phyloP scores from a whole-genome alignment of 805 yeast species.

The Lachancea quebecensis region DNA sequence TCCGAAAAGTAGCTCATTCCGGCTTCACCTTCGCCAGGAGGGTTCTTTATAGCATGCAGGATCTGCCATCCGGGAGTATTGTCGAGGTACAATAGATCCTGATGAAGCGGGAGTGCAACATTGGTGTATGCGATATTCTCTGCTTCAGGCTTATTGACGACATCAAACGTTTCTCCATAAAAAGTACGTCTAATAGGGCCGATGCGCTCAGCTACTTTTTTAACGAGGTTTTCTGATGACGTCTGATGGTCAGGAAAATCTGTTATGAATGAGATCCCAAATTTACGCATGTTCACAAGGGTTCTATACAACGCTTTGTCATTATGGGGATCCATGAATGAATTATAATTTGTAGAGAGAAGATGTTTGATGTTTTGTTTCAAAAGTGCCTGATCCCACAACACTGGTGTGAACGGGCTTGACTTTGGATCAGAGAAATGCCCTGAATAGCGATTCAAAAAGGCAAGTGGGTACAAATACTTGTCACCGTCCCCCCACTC shows the following conservation, averaged over 20 bases:
- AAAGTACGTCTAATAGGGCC: conserved; percentile 68
- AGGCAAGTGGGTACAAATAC: conserved; percentile 38
- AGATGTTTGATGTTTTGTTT: conserved; percentile 23
- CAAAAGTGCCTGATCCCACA: conserved; percentile 36
- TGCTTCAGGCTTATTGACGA: conserved; percentile 43
- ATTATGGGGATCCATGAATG: conserved; percentile 32
- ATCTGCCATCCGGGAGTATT: conserved; percentile 77
- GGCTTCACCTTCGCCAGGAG: conserved; percentile 40
- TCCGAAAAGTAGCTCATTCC: conserved; percentile 69
- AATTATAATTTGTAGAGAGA: conserved; percentile 32
- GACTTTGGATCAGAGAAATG: conserved; percentile 25
- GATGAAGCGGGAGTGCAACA: conserved; percentile 61
- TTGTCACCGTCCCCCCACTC: conserved; percentile 43
- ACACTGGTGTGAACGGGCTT: conserved; percentile 17
- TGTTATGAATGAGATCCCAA: conserved; percentile 52
- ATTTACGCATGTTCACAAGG: conserved; percentile 42
- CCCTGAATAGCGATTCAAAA: conserved; percentile 41
- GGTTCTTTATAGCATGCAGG: conserved; percentile 51
- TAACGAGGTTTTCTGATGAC: conserved; percentile 33
- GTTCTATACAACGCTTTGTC: conserved; percentile 33
- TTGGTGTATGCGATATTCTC: conserved; percentile 66
- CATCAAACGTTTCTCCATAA: conserved; percentile 68
- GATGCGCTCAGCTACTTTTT: conserved; percentile 43
- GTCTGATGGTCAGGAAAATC: conserved; percentile 41
- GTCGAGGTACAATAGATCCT: conserved; percentile 71